Base-by-base conservation (phyloP, 2,329 filamentous ascomycete species). In the Fusarium anthophilum region DNA sequence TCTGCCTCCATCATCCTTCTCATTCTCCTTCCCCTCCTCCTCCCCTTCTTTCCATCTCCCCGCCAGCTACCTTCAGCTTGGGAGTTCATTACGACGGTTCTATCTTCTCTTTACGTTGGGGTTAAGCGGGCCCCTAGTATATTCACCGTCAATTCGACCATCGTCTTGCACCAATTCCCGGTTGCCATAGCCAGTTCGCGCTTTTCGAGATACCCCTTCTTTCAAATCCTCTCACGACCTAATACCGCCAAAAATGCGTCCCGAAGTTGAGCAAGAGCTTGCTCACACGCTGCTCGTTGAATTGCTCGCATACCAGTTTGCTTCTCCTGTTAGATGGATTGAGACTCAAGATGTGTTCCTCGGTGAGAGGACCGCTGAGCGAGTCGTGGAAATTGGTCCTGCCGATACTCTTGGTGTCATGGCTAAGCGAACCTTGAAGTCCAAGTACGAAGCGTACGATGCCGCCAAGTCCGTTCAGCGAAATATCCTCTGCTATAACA, bases 321-420 rank as follows among this genome's bases (percentile, higher is more conserved):
- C 96, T 80, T 98, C 96, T 62, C 96, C 96, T 57, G 96, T 99
- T 79, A 92, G 96, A 91, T 99, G 96, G 96, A 99, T 99, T 85
- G 96, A 99, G 87, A 99, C 96, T 63, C 96, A 99, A 86, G 96
- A 99, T 96, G 96, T 99, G 79, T 96, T 99, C 81, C 93, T 99
- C 79, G 96, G 93, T 75, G 95, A 98, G 85, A 96, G 97, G 87
- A 93, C 92, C 59, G 97, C 96, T 57, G 96, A 99, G 89, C 92
- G 96, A 81, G 97, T 99, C 81, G 96, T 99, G 79, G 96, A 99
- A 85, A 93, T 99, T 79, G 96, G 96, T 82, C 96, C 96, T 32
- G 95, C 96, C 79, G 96, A 99, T 84, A 99, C 96, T 32, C 91
- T 99, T 41, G 96, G 96, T 82, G 95, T 94, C 66, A 99, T 99